Evolutionary conservation across 345 rosid genomes (phyloP), one percentile per base, ranked within the genome.

Genomic region (Lagerstroemia speciosa): DNA sequence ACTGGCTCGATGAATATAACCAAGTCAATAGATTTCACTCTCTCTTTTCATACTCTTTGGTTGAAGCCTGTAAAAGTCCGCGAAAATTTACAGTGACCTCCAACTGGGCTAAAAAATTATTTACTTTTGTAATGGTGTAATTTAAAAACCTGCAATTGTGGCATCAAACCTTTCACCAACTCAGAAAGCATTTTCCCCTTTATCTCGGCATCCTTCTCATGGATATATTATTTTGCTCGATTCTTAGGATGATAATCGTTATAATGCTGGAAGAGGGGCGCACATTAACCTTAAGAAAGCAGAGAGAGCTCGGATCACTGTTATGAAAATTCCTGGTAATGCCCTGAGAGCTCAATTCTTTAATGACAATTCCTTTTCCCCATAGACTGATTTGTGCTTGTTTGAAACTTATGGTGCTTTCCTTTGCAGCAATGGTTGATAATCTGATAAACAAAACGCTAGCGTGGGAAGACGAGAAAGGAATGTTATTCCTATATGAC

Each of bases 271-370:
- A 63, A 88, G 96, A 83, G 97, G 99, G 71, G 93, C 89, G 45
- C 99, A 94, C 78, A 76, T 94, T 37, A 88, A 88, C 78, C 95
- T 91, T 71, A 94, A 94, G 74, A 96, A 93, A 34, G 97, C 99
- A 17, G 99, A 91, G 75, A 80, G 86, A 71, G 97, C 97, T 70
- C 84, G 99, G 27, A 75, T 94, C 50, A 84, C 96, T 57, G 77
- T 91, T 41, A 82, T 68, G 80, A 94, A 91, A 82, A 89, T 94
- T 78, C 92, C 96, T 31, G 93, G 99, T 94, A 84, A 64, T 67
- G 52, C 38, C 55, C 20, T n/a, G 40, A 27, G 24, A 31, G 11
- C 60, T 26, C 3, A 10, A 6, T 57, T 62, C 76, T n/a, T 61
- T 30, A 62, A 22, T 32, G 24, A 46, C 50, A 71, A 16, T 37